Evolutionary conservation across 2,329 filamentous ascomycete genomes (phyloP).

Genomic region (Thielaviopsis punctulata): DNA sequence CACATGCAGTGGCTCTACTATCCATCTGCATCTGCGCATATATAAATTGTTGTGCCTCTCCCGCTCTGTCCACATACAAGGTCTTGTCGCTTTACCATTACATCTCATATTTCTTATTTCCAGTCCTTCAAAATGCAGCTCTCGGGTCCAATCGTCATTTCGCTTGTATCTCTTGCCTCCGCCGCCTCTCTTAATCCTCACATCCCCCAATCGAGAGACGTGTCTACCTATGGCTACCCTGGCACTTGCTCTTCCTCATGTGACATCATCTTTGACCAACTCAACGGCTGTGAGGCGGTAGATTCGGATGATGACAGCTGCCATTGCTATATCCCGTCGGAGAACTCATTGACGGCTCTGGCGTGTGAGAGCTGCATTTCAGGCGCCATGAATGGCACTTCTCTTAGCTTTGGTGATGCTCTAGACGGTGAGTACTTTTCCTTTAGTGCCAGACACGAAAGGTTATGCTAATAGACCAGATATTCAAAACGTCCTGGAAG

Average conservation of each 20-base stretch:
- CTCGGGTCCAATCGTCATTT: background rate
- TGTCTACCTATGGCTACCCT: slow-evolving; percentile 5
- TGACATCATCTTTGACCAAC: slow-evolving; percentile 6
- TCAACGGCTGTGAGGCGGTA: background rate
- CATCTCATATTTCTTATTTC: background rate
- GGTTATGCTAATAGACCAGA: background rate
- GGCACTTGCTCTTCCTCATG: slow-evolving; percentile 4
- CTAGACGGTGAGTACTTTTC: background rate
- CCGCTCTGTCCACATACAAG: background rate
- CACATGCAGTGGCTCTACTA: background rate
- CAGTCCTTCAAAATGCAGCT: background rate
- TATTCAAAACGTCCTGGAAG: slow-evolving; percentile 7
- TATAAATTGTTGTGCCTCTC: background rate
- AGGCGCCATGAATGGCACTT: background rate
- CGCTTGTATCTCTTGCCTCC: background rate
- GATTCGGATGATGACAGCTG: slow-evolving; percentile 1
- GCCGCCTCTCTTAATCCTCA: background rate
- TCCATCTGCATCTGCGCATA: background rate
- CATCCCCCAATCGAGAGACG: background rate
- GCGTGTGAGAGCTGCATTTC: slow-evolving; percentile 7
- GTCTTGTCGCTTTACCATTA: no score
- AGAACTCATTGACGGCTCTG: slow-evolving; percentile 4
- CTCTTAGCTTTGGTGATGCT: background rate
- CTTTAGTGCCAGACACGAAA: no score
- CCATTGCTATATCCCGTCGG: slow-evolving; percentile 3